phyloP scores from a whole-genome alignment of 805 yeast species.

The Cyberlindnera saturnus region DNA sequence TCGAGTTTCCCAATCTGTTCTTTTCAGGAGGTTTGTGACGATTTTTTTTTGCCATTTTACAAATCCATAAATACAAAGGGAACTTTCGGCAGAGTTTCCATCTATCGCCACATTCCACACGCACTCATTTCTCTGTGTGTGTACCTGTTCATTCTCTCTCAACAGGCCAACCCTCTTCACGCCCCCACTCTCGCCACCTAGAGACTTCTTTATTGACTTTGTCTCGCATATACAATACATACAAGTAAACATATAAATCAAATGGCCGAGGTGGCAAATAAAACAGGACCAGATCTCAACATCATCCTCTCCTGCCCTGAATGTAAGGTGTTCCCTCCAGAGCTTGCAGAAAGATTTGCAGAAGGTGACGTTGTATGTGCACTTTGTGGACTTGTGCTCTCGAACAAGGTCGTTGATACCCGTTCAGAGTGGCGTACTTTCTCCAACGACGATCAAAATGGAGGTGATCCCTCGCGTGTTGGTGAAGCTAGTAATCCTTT shows the following conservation, averaged over 20 bases:
- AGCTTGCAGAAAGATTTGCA: slow-evolving; percentile 86
- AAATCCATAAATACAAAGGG: not conserved
- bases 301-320: slow-evolving; percentile 92
- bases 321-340: slow-evolving; percentile 93
- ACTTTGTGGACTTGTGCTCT: slow-evolving; percentile 87
- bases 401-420: slow-evolving; percentile 89
- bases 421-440: slow-evolving; percentile 99
- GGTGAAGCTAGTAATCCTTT: slow-evolving; percentile 96
- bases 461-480: slow-evolving; percentile 98
- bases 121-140: not conserved
- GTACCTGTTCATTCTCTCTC: not conserved
- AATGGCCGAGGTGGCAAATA: slow-evolving; percentile 12
- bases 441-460: slow-evolving; percentile 95
- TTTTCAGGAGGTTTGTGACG: no score
- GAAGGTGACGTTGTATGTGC: slow-evolving; percentile 99
- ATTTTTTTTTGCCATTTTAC: no score
- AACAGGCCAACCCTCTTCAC: not conserved
- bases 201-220: not conserved
- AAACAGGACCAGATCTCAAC: slow-evolving; percentile 73
- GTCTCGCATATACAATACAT: not conserved
- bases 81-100: not conserved
- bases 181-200: not conserved
- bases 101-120: not conserved
- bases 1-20: not conserved
- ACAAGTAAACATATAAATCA: not conserved